A percentile compares a stretch with the other conserved stretches of the same genome.
phyloP scores from a whole-genome alignment of 371 early-diverging fungal genomes.

The Mucor circinelloides region DNA sequence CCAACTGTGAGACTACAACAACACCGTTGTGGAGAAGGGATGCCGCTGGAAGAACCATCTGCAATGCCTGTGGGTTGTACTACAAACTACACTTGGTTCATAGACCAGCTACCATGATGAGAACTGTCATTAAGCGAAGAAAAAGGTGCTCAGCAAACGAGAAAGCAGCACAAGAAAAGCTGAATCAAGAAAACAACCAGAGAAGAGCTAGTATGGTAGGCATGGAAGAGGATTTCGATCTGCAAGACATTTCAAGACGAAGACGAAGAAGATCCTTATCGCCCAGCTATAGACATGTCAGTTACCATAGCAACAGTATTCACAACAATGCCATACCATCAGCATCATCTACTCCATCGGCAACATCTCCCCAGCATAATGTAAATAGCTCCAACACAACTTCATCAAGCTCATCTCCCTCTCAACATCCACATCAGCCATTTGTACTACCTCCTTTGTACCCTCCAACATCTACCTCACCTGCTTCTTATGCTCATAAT shows the following conservation, averaged over 20 bases:
- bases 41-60: constrained; percentile 65
- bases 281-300: constrained; percentile 9
- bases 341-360: neutral
- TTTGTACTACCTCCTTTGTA: constrained; percentile 26
- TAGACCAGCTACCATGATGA: constrained; percentile 60
- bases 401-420: constrained; percentile 4
- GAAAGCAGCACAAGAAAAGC: constrained; percentile 6
- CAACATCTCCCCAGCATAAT: neutral
- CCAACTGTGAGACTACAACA: constrained; percentile 72
- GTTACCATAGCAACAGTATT: neutral
- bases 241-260: constrained; percentile 58
- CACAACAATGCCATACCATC: neutral
- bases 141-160: constrained; percentile 32
- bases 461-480: constrained; percentile 9
- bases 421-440: neutral
- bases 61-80: constrained; percentile 86
- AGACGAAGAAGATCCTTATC: constrained; percentile 22
- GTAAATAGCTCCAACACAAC: neutral
- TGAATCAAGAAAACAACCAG: constrained; percentile 48
- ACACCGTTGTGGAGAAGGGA: constrained; percentile 86
- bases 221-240: constrained; percentile 66
- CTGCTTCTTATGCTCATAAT: neutral
- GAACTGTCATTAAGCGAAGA: constrained; percentile 60
- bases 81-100: constrained; percentile 69
- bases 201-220: constrained; percentile 64